Evolutionary conservation across 495 filamentous ascomycete genomes (phyloP), one percentile per base, ranked within the genome.

Genomic region (Penicillium argentinense): DNA sequence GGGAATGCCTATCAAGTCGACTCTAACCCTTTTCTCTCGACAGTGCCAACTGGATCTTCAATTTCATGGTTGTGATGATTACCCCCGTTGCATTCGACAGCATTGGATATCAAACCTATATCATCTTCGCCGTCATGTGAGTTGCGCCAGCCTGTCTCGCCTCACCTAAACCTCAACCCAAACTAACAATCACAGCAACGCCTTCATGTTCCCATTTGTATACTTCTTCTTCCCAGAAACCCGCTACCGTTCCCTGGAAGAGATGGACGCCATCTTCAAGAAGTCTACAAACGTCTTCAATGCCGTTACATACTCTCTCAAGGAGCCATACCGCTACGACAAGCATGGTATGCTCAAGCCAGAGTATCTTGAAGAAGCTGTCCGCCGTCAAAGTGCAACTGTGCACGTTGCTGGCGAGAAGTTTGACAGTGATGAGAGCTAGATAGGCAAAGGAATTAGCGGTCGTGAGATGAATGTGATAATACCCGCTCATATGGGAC

Each of bases 181-280:
- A 16, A 48, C 50, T 54, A 19, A 49, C 40, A 32, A 17, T 9
- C 0, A 28, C 29, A 45, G 57, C n/a, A 60, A 60, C 32, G 54
- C 53, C 1, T 60, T 57, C 24, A 60, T 60, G 23, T 53, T 60
- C 49, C 57, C 57, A 5, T 49, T 44, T 13, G 57, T 60, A 26
- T 84, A 83, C 66, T 82, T 84, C 70, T 84, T 87, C 76, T 86
- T 81, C 60, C 84, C 84, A 0, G 85, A 88, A 60, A 89, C 85
- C 0, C 80, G 80, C 11, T 81, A 80, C 53, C 80, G 84, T 14
- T 81, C 79, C 5, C 71, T 89, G 6, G 85, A 89, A 53, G 85
- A 89, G 59, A 84, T 89, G 77, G 85, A 89, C 59, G 62, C 64
- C 49, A 86, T 89, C 52, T 89, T 89, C 74, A 76, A 75, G 60